phyloP scores from a whole-genome alignment of 2,329 filamentous ascomycete genomes.

The Trichoderma atroviride region DNA sequence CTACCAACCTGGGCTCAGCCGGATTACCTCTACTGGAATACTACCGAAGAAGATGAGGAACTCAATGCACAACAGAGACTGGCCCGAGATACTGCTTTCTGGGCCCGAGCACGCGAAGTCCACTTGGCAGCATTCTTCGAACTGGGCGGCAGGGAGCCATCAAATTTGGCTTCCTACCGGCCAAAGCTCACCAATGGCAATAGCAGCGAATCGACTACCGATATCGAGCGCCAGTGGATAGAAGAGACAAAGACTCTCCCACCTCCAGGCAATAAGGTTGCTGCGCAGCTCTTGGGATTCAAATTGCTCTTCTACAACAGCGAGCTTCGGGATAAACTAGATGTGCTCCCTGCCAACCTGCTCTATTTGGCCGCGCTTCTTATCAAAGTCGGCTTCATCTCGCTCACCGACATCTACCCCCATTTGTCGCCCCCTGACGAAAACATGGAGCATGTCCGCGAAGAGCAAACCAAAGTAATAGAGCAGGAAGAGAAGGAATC shows the following conservation, averaged over 20 bases:
- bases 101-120: slow-evolving; percentile 73
- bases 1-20: slow-evolving; percentile 88
- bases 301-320: slow-evolving; percentile 96
- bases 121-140: slow-evolving; percentile 89
- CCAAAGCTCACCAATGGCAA: slow-evolving; percentile 44
- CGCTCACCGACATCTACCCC: slow-evolving; percentile 84
- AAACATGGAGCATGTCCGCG: slow-evolving; percentile 74
- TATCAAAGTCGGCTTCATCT: slow-evolving; percentile 97
- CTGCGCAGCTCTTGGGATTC: slow-evolving; percentile 93
- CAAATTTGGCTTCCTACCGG: slow-evolving; percentile 58
- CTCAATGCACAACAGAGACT: slow-evolving; percentile 59
- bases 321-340: slow-evolving; percentile 70
- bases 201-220: slow-evolving; percentile 50
- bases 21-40: slow-evolving; percentile 63
- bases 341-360: slow-evolving; percentile 85
- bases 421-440: slow-evolving; percentile 87
- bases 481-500: slow-evolving; percentile 74
- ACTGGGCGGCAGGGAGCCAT: slow-evolving; percentile 71
- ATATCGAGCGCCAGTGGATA: slow-evolving; percentile 73
- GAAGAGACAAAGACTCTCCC: slow-evolving; percentile 78
- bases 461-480: slow-evolving; percentile 72
- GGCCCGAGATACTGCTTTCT: slow-evolving; percentile 74
- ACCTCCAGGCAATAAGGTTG: slow-evolving; percentile 83
- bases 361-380: slow-evolving; percentile 89
- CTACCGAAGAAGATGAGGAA: slow-evolving; percentile 69